Evolutionary conservation across 2,329 filamentous ascomycete genomes (phyloP).

Genomic region (Colletotrichum truncatum): DNA sequence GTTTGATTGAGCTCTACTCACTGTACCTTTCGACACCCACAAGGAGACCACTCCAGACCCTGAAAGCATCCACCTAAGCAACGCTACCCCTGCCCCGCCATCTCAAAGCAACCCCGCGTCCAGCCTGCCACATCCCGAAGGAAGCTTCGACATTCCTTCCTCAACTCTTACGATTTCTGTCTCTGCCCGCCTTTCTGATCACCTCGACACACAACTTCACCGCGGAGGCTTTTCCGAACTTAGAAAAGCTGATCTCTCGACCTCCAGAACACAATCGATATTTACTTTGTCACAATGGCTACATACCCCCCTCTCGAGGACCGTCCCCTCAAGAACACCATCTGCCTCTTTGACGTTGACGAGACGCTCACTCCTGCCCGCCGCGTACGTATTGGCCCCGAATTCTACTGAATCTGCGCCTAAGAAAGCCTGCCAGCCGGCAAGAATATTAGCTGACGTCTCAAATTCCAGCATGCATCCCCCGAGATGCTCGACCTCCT

Average conservation of each 20-base stretch:
- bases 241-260: background rate
- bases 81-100: conserved; percentile 25
- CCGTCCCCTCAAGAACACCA: conserved; percentile 90
- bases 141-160: conserved; percentile 11
- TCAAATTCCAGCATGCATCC: conserved; percentile 71
- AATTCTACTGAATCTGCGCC: too few relatives aligned
- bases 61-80: background rate
- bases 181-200: background rate
- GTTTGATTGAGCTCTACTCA: background rate
- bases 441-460: too few relatives aligned
- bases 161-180: background rate
- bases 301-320: conserved; percentile 79
- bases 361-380: conserved; percentile 88
- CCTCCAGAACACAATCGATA: background rate
- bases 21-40: background rate
- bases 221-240: too few relatives aligned
- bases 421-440: too few relatives aligned
- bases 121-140: conserved; percentile 22
- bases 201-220: background rate
- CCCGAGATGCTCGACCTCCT: conserved; percentile 88
- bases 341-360: conserved; percentile 97
- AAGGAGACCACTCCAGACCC: background rate
- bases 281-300: conserved; percentile 14
- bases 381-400: conserved; percentile 64
- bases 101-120: conserved; percentile 26